These are phyloP conservation scores for Dryas alaskensis DNA, from an alignment of 306 rosid genomes.

Conservation along the genomic window DNA sequence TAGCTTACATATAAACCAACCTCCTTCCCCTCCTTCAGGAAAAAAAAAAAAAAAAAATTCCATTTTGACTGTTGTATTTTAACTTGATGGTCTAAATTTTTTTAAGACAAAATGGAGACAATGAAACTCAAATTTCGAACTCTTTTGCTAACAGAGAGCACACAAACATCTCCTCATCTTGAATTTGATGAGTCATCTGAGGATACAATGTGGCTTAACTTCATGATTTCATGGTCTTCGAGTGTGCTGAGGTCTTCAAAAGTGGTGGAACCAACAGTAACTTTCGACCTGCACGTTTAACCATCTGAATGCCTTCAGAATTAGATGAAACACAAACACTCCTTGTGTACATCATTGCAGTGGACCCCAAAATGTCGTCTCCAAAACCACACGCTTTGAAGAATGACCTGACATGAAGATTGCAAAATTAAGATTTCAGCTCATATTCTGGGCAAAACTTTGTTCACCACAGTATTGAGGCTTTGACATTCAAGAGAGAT, in stretches of 20 bases:
- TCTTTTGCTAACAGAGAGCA: neutral
- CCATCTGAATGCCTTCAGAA: constrained; percentile 37
- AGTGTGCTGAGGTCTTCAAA: constrained; percentile 21
- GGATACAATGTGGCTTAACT: constrained; percentile 15
- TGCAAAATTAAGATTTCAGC: constrained; percentile 3
- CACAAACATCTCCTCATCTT: constrained; percentile 6
- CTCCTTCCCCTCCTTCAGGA: neutral
- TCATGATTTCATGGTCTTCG: constrained; percentile 19
- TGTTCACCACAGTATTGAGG: neutral
- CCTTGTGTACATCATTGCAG: constrained; percentile 71
- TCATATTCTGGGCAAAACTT: neutral
- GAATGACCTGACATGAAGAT: constrained; percentile 51
- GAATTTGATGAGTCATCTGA: neutral
- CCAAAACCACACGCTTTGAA: constrained; percentile 86
- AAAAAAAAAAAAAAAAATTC: neutral
- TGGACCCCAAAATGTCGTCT: constrained; percentile 62
- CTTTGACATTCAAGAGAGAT: constrained; percentile 10
- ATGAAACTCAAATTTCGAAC: neutral
- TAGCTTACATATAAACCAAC: neutral
- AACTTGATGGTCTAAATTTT: neutral
- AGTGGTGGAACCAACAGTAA: constrained; percentile 52
- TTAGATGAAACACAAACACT: constrained; percentile 28
- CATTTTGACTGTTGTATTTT: neutral
- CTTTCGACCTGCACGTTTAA: constrained; percentile 47
- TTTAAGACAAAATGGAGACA: neutral